phyloP scores from a whole-genome alignment of 2,329 filamentous ascomycete species.

The Colletotrichum spaethianum region DNA sequence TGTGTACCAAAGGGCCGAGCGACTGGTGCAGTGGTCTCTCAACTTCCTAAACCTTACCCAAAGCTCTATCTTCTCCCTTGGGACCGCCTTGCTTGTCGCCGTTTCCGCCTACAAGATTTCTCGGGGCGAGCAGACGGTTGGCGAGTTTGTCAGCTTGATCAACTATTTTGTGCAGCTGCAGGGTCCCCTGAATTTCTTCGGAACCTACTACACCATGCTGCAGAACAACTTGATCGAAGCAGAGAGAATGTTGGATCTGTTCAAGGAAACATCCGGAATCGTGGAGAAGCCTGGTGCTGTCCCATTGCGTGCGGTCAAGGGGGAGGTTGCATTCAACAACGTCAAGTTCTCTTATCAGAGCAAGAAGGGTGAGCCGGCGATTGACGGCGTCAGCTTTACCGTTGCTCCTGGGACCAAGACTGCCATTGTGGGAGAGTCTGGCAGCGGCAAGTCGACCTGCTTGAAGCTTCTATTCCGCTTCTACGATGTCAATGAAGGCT shows the following conservation, averaged over 20 bases:
- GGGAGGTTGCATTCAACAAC: conserved; percentile 58
- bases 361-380: conserved; percentile 52
- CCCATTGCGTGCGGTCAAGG: conserved; percentile 49
- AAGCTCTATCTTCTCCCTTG: conserved; percentile 74
- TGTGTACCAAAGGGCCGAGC: conserved; percentile 71
- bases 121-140: conserved; percentile 65
- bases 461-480: conserved; percentile 66
- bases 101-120: conserved; percentile 75
- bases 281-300: conserved; percentile 58
- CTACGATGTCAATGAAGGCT: conserved; percentile 63
- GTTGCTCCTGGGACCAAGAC: conserved; percentile 61
- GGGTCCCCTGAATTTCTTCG: conserved; percentile 74
- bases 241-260: conserved; percentile 62
- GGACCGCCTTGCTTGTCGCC: conserved; percentile 71
- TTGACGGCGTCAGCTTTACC: conserved; percentile 58
- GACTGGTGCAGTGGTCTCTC: conserved; percentile 68
- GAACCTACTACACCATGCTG: conserved; percentile 62
- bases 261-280: conserved; percentile 60
- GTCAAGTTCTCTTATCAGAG: conserved; percentile 61
- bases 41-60: conserved; percentile 74
- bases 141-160: conserved; percentile 70
- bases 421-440: conserved; percentile 62
- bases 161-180: conserved; percentile 74
- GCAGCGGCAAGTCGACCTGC: conserved; percentile 64
- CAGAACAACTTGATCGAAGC: conserved; percentile 63